These are phyloP conservation scores for Chaetomium sp. DNA, from an alignment of 2,329 filamentous ascomycete species.

Conservation along the genomic window DNA sequence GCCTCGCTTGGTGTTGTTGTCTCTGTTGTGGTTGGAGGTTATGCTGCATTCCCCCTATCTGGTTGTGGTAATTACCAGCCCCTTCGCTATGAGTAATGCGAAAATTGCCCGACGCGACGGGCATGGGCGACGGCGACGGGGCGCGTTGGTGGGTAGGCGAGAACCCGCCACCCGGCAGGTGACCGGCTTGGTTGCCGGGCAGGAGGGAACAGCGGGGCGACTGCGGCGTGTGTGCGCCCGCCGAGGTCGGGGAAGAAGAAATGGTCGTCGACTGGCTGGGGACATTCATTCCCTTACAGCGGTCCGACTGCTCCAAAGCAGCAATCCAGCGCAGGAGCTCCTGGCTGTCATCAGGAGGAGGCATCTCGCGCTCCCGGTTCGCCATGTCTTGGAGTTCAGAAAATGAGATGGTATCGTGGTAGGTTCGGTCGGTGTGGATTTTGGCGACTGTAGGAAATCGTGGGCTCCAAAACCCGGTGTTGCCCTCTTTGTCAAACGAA, in stretches of 20 bases:
- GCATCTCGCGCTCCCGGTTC: constrained; percentile 43
- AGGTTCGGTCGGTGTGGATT: constrained; percentile 68
- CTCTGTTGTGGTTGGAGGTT: too few species aligned
- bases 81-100: too few species aligned
- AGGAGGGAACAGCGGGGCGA: constrained; percentile 2
- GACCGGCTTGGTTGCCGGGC: too few species aligned
- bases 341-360: constrained; percentile 48
- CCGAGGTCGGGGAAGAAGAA: constrained; percentile 9
- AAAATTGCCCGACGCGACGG: too few species aligned
- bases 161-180: too few species aligned
- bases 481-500: constrained; percentile 66
- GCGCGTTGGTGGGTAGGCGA: too few species aligned
- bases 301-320: constrained; percentile 51
- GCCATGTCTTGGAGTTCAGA: constrained; percentile 64
- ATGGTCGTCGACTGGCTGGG: constrained; percentile 41
- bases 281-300: constrained; percentile 35
- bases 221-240: constrained; percentile 10
- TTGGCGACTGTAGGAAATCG: constrained; percentile 73
- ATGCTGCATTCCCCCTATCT: too few species aligned
- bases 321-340: constrained; percentile 57
- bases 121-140: too few species aligned
- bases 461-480: constrained; percentile 64
- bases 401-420: constrained; percentile 62
- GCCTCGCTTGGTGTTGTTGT: too few species aligned
- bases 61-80: too few species aligned